Percentiles rank a stretch among this genome's conserved stretches.
Conservation (phyloP, 2,329 filamentous ascomycete species). For the Aspergillus versicolor region DNA sequence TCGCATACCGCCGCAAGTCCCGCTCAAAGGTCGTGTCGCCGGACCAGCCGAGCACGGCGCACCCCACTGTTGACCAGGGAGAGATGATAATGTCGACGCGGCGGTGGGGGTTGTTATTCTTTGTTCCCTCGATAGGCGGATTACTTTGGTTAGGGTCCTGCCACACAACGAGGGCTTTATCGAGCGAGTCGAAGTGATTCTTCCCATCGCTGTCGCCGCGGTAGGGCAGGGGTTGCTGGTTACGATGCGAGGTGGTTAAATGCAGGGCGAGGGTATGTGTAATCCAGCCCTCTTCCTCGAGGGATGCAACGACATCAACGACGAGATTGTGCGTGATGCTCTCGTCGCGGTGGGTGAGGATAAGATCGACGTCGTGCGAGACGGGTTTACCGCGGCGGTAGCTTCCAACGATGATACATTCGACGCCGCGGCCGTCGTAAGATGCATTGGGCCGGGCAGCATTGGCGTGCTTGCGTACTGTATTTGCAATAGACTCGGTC, state of each 20-base stretch:
- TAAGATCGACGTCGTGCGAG: constrained; percentile 80
- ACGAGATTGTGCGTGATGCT: constrained; percentile 68
- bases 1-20: constrained; percentile 78
- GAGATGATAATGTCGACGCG: constrained; percentile 89
- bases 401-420: constrained; percentile 71
- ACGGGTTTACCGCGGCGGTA: constrained; percentile 74
- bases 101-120: constrained; percentile 63
- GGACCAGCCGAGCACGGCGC: constrained; percentile 83
- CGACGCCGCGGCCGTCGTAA: constrained; percentile 46
- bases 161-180: constrained; percentile 93
- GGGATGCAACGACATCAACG: constrained; percentile 64
- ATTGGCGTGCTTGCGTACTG: constrained; percentile 67
- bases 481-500: constrained; percentile 65
- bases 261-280: constrained; percentile 78
- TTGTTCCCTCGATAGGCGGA: constrained; percentile 1
- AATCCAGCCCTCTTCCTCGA: constrained; percentile 70
- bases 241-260: constrained; percentile 68
- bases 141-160: constrained; percentile 57
- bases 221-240: constrained; percentile 64
- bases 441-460: constrained; percentile 52
- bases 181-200: constrained; percentile 74
- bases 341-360: constrained; percentile 77
- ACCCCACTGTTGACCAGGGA: constrained; percentile 86
- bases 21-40: constrained; percentile 87
- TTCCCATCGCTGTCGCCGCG: constrained; percentile 34